These are phyloP conservation scores for Yamadazyma philogaea DNA, from an alignment of 805 yeast genomes.

Conservation along the genomic window DNA sequence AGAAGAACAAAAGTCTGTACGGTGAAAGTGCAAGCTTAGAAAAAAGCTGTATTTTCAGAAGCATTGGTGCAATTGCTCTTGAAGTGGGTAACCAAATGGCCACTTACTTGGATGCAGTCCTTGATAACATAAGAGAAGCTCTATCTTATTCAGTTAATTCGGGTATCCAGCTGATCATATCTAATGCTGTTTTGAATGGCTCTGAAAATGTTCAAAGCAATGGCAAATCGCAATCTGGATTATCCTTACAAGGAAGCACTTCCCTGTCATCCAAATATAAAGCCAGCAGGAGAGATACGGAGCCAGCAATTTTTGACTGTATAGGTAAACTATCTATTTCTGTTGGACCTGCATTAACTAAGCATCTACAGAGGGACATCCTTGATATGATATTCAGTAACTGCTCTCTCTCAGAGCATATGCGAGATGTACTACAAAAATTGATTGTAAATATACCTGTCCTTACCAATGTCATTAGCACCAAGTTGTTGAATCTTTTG, in stretches of 20 bases:
- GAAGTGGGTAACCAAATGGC: constrained; percentile 82
- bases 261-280: constrained; percentile 50
- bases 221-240: constrained; percentile 15
- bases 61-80: constrained; percentile 81
- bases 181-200: constrained; percentile 35
- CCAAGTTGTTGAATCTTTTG: constrained; percentile 64
- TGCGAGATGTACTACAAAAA: constrained; percentile 70
- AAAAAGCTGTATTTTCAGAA: constrained; percentile 66
- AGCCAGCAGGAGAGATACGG: constrained; percentile 63
- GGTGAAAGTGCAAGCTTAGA: constrained; percentile 48
- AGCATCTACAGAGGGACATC: constrained; percentile 78
- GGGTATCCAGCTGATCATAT: constrained; percentile 38
- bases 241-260: constrained; percentile 25
- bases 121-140: constrained; percentile 80
- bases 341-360: constrained; percentile 90
- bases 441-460: constrained; percentile 77
- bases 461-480: constrained; percentile 67
- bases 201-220: constrained; percentile 12
- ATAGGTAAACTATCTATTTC: constrained; percentile 82
- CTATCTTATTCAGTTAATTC: constrained; percentile 42
- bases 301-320: constrained; percentile 85
- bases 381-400: constrained; percentile 69
- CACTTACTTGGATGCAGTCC: constrained; percentile 82
- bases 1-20: constrained; percentile 52
- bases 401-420: constrained; percentile 79